Percentiles rank a stretch among this genome's conserved stretches.
Conservation (phyloP, 1,284 basidiomycete genomes). For the Rhodofomes roseus region DNA sequence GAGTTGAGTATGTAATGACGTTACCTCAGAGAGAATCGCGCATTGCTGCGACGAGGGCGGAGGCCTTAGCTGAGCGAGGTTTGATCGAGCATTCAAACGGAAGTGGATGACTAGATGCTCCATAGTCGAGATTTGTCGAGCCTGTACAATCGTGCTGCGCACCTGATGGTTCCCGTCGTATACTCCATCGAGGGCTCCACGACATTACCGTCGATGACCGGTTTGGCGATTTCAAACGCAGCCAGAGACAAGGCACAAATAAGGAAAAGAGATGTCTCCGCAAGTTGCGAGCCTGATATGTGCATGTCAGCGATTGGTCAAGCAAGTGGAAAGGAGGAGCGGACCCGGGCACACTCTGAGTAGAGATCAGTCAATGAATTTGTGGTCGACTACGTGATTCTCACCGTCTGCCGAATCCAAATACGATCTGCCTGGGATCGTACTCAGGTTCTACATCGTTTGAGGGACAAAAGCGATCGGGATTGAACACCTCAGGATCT, state of each 20-base stretch:
- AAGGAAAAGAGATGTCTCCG: slow-evolving; percentile 29
- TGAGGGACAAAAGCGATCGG: slow-evolving; percentile 22
- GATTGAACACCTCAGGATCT: slow-evolving; percentile 27
- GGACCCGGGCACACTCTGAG: slow-evolving; percentile 19
- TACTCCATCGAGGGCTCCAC: slow-evolving; percentile 19
- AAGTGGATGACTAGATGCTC: slow-evolving; percentile 19
- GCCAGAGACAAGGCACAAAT: slow-evolving; percentile 27
- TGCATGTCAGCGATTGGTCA: neutral
- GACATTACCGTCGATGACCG: slow-evolving; percentile 16
- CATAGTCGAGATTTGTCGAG: neutral
- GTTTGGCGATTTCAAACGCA: slow-evolving; percentile 27
- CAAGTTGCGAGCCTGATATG: slow-evolving; percentile 21
- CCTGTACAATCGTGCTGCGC: neutral
- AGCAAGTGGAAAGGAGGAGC: neutral
- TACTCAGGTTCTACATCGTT: slow-evolving; percentile 13
- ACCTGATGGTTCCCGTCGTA: slow-evolving; percentile 22
- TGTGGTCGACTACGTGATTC: neutral
- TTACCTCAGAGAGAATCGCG: neutral
- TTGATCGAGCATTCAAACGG: slow-evolving; percentile 29
- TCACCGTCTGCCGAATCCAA: slow-evolving; percentile 28
- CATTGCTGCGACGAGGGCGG: slow-evolving; percentile 11
- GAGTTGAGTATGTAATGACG: neutral
- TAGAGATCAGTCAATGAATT: neutral
- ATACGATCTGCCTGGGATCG: slow-evolving; percentile 22
- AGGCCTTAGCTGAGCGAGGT: slow-evolving; percentile 21